These are phyloP conservation scores for Iris macrosiphon DNA, from an alignment of 106 monocot genomes.

Conservation along the genomic window DNA sequence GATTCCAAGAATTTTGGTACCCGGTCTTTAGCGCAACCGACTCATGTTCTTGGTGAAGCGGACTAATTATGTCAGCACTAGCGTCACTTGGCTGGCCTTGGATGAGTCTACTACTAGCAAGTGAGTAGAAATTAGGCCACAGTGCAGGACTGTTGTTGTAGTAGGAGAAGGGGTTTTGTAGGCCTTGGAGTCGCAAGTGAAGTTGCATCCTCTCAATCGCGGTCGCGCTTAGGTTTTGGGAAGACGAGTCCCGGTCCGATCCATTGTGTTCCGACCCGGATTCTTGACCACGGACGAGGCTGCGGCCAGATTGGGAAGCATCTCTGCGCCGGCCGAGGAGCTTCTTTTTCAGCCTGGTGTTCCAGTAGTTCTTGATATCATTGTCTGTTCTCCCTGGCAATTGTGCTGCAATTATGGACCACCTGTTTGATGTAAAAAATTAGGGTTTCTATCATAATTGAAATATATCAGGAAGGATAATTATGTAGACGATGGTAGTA, in stretches of 20 bases:
- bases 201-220: conserved; percentile 58
- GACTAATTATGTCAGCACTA: too few relatives aligned
- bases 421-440: too few relatives aligned
- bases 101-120: too few relatives aligned
- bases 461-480: too few relatives aligned
- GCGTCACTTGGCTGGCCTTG: too few relatives aligned
- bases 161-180: conserved; percentile 10
- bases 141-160: too few relatives aligned
- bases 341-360: conserved; percentile 43
- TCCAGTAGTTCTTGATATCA: conserved; percentile 91
- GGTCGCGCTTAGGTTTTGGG: conserved; percentile 21
- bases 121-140: too few relatives aligned
- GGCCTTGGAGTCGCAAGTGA: conserved; percentile 39
- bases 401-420: conserved; percentile 92
- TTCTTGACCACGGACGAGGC: background rate
- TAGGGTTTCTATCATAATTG: too few relatives aligned
- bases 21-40: too few relatives aligned
- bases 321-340: conserved; percentile 26
- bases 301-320: conserved; percentile 10
- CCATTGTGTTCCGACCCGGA: background rate
- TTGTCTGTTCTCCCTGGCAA: conserved; percentile 80
- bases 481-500: too few relatives aligned
- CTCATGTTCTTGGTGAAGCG: too few relatives aligned
- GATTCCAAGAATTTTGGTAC: too few relatives aligned
- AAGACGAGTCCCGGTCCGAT: background rate